phyloP scores from a whole-genome alignment of 2,329 filamentous ascomycete genomes.

The Teratosphaeria gauchensis region DNA sequence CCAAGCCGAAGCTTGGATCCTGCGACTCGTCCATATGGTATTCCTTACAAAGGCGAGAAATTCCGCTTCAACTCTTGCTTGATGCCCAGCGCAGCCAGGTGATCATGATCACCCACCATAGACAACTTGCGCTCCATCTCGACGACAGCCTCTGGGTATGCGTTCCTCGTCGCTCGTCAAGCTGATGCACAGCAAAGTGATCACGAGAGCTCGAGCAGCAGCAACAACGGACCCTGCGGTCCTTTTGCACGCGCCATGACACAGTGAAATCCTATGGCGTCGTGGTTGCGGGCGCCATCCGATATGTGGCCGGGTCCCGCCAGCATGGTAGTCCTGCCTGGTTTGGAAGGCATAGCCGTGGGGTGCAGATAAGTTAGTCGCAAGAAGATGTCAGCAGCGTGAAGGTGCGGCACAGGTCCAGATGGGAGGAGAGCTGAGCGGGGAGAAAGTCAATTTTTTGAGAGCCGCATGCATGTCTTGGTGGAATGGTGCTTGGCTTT shows the following conservation, averaged over 20 bases:
- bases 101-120: conserved; percentile 33
- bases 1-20: neutral
- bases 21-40: neutral
- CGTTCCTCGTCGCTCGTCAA: no score
- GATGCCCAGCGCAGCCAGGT: conserved; percentile 48
- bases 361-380: neutral
- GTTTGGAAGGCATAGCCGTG: neutral
- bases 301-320: neutral
- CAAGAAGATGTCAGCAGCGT: neutral
- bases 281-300: neutral
- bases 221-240: neutral
- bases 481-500: neutral
- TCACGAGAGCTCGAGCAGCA: neutral
- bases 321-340: neutral
- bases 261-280: neutral
- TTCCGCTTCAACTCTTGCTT: conserved; percentile 49
- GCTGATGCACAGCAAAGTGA: neutral
- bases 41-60: conserved; percentile 40
- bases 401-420: neutral
- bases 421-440: neutral
- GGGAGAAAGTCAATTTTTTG: neutral
- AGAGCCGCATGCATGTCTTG: neutral
- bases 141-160: neutral
- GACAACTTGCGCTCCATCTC: conserved; percentile 3
- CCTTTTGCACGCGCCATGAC: neutral